A percentile compares a stretch with the other conserved stretches of the same genome.
Evolutionary conservation across 2,329 filamentous ascomycete genomes (phyloP).

Genomic region (Phaeosphaeria sp.): DNA sequence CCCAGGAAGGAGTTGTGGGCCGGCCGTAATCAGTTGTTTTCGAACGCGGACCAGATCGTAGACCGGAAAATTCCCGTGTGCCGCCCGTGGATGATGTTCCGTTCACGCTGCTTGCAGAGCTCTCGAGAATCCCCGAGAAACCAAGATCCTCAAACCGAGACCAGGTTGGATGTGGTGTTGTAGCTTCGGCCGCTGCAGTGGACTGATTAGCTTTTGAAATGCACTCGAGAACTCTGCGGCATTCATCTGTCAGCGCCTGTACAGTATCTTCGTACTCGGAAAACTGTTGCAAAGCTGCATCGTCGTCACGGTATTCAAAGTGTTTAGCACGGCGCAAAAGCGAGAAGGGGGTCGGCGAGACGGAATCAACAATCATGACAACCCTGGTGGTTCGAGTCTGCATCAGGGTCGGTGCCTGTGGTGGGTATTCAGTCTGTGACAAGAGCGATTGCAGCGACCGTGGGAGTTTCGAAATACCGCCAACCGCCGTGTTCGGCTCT

Average conservation of each 20-base stretch:
- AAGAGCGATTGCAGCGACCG: slow-evolving; percentile 90
- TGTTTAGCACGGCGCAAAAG: slow-evolving; percentile 89
- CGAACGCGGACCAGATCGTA: slow-evolving; percentile 72
- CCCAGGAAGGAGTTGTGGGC: slow-evolving; percentile 97
- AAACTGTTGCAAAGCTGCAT: slow-evolving; percentile 82
- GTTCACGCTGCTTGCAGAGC: slow-evolving; percentile 57
- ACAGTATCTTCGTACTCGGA: slow-evolving; percentile 90
- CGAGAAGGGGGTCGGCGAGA: slow-evolving; percentile 93
- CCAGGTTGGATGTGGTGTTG: slow-evolving; percentile 79
- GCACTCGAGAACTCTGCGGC: slow-evolving; percentile 83
- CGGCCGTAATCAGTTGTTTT: slow-evolving; percentile 71
- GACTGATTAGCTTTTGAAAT: slow-evolving; percentile 89
- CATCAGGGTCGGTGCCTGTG: slow-evolving; percentile 76
- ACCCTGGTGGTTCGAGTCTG: slow-evolving; percentile 85
- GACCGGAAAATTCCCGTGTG: slow-evolving; percentile 75
- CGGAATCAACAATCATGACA: slow-evolving; percentile 93
- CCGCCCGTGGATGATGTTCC: slow-evolving; percentile 29
- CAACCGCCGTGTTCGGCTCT: slow-evolving; percentile 70
- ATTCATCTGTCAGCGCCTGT: slow-evolving; percentile 89
- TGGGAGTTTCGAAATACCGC: slow-evolving; percentile 83
- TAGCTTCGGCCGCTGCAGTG: slow-evolving; percentile 65
- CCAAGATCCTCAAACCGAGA: slow-evolving; percentile 96
- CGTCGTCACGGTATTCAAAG: slow-evolving; percentile 92
- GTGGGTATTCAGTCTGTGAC: slow-evolving; percentile 93
- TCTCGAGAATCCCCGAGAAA: slow-evolving; percentile 78